Base-by-base conservation (phyloP, 805 yeast species). In the Candida xiaguanensis region DNA sequence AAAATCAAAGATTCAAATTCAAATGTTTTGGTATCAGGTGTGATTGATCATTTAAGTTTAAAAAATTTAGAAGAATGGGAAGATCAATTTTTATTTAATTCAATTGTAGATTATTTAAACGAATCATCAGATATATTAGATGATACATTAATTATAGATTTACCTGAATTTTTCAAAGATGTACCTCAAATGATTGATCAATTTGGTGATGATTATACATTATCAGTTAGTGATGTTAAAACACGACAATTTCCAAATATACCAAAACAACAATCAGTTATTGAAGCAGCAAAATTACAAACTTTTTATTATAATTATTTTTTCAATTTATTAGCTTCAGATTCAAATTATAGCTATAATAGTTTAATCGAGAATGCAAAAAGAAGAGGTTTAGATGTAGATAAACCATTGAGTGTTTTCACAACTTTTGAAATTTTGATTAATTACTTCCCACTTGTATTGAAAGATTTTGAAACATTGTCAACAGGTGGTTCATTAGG, bases 231-330 rank as follows among this genome's bases (percentile, higher is more conserved):
- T 39, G 93, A 84, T 56, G 73, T 82, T 18, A 84, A 84, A 55
- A 82, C 90, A 1, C 63, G 90, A 39, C 51, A 63, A 0, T 50
- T 49, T 30, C 63, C 59, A 29, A 48, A 46, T 1, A 43, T 74
- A 1, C 89, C 90, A 0, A 34, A 47, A 0, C 83, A 78, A 45
- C 49, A 56, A 1, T 67, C 76, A 9, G 82, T 79, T 1, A 43
- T 76, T 11, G 51, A 58, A 3, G 64, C 74, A 5, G 72, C 85
- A 2, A 71, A 72, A 49, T 43, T 69, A n/a, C 93, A 85, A 59
- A 78, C 81, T 3, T 68, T 70, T 59, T 72, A 78, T 46, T 85
- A 85, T 53, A 61, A 76, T 15, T 56, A 65, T 30, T 67, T 84
- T 37, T 46, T 81, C 5, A 72, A 65, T 15, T 42, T 58, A 2